Percentiles rank a stretch among this genome's conserved stretches.
Conservation (phyloP, 768 basidiomycete species). For the Rhodotorula babjevae region DNA sequence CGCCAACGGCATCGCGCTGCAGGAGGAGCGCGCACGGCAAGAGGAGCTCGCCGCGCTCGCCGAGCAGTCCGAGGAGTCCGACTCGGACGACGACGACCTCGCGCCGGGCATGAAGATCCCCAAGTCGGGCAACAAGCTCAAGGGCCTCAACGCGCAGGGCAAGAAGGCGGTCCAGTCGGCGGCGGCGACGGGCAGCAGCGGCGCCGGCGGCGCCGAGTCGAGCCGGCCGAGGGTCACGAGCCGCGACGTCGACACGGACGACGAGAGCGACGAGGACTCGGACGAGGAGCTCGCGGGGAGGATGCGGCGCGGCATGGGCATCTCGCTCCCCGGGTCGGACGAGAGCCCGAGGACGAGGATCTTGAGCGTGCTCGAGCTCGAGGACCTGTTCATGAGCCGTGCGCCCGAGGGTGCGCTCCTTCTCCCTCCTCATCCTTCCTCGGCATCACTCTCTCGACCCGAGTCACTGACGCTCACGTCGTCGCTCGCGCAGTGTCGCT, state of each 20-base stretch:
- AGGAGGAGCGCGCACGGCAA: conserved; percentile 59
- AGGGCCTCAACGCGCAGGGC: conserved; percentile 35
- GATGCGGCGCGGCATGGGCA: conserved; percentile 28
- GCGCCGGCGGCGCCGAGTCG: background rate
- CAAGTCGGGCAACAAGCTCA: conserved; percentile 47
- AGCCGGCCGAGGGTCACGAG: background rate
- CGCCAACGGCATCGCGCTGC: conserved; percentile 74
- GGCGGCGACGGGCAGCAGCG: background rate
- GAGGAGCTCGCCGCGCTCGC: conserved; percentile 38
- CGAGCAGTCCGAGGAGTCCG: conserved; percentile 39
- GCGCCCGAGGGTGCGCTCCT: conserved; percentile 60
- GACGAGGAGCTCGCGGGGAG: conserved; percentile 25
- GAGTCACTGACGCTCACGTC: background rate
- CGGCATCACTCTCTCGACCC: background rate
- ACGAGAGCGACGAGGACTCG: conserved; percentile 29
- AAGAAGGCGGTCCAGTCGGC: conserved; percentile 50
- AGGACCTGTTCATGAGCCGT: conserved; percentile 66
- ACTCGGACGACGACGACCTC: conserved; percentile 44
- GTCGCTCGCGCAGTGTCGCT: conserved; percentile 19
- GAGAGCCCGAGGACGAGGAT: conserved; percentile 59
- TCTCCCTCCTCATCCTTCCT: background rate
- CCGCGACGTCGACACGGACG: conserved; percentile 10
- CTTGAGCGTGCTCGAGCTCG: conserved; percentile 78
- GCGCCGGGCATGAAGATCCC: conserved; percentile 38
- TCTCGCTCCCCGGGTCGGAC: conserved; percentile 31